Evolutionary conservation across 305 asterid species (phyloP).

Genomic region (Nicotiana rustica): DNA sequence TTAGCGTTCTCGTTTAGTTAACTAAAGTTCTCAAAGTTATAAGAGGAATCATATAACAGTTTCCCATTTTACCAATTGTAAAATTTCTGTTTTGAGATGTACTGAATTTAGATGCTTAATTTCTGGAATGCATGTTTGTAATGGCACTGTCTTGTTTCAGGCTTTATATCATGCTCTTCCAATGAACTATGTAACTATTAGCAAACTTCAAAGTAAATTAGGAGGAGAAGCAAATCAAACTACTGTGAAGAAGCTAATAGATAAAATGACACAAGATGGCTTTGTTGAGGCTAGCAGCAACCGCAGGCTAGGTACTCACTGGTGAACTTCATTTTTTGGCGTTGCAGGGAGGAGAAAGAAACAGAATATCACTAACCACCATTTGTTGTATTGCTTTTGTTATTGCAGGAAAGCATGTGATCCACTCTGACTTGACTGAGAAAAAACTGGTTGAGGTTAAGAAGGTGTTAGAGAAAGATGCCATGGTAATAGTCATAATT

Average conservation of each 20-base stretch:
- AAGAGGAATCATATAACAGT: no score
- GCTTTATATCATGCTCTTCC: conserved; percentile 60
- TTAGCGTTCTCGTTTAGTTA: not conserved
- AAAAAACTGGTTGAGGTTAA: conserved; percentile 72
- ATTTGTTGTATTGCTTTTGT: not conserved
- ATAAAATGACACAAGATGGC: no score
- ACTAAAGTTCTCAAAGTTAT: no score
- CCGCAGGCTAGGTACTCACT: conserved; percentile 73
- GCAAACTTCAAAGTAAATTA: no score
- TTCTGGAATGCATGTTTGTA: conserved; percentile 18
- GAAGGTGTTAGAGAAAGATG: conserved; percentile 59
- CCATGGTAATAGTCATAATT: conserved; percentile 53
- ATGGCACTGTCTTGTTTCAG: conserved; percentile 52
- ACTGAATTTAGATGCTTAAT: not conserved
- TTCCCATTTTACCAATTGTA: no score
- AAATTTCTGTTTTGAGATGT: no score
- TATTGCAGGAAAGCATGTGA: conserved; percentile 81
- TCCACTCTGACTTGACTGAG: conserved; percentile 81
- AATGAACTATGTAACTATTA: no score
- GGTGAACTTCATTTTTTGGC: conserved; percentile 22
- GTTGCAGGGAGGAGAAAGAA: conserved; percentile 29
- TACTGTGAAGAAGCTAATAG: no score
- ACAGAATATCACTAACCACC: not conserved
- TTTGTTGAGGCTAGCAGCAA: no score
- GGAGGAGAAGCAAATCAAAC: no score